phyloP scores from a whole-genome alignment of 2,329 filamentous ascomycete genomes.

The Elsinoe ampelina region DNA sequence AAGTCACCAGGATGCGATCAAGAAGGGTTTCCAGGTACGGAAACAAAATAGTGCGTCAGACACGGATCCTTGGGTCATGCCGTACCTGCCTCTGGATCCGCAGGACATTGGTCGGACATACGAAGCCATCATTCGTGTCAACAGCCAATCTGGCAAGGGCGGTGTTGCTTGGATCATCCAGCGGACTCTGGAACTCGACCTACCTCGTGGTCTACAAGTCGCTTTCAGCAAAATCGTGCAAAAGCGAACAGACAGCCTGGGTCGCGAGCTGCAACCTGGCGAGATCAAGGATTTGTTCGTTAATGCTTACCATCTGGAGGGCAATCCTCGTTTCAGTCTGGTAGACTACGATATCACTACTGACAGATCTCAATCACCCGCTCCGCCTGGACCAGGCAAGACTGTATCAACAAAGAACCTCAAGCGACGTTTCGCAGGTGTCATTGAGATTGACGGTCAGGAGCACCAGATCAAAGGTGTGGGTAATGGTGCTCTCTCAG shows the following conservation, averaged over 20 bases:
- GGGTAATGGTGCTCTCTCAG: conserved; percentile 86
- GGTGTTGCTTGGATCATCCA: conserved; percentile 92
- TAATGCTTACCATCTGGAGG: conserved; percentile 72
- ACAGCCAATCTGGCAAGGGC: conserved; percentile 91
- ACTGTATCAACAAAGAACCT: conserved; percentile 69
- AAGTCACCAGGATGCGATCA: conserved; percentile 91
- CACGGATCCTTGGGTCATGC: conserved; percentile 70
- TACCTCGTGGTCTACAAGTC: conserved; percentile 84
- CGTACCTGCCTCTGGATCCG: conserved; percentile 88
- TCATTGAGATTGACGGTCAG: conserved; percentile 69
- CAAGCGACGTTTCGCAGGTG: conserved; percentile 72
- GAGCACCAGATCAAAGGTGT: conserved; percentile 71
- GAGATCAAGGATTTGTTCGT: conserved; percentile 89
- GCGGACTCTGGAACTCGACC: conserved; percentile 77
- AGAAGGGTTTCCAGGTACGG: conserved; percentile 71
- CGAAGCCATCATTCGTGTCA: conserved; percentile 95
- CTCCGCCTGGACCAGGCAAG: conserved; percentile 57
- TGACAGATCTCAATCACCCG: conserved; percentile 69
- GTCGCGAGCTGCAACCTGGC: conserved; percentile 69
- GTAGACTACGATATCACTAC: conserved; percentile 86
- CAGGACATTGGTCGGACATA: conserved; percentile 93
- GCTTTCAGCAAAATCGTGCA: conserved; percentile 87
- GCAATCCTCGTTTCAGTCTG: conserved; percentile 75
- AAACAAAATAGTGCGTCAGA: conserved; percentile 49
- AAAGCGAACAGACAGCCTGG: conserved; percentile 65